Percentiles rank a stretch among this genome's conserved stretches.
Conservation (phyloP, 257 asterid species). For the Ilex aquifolium region DNA sequence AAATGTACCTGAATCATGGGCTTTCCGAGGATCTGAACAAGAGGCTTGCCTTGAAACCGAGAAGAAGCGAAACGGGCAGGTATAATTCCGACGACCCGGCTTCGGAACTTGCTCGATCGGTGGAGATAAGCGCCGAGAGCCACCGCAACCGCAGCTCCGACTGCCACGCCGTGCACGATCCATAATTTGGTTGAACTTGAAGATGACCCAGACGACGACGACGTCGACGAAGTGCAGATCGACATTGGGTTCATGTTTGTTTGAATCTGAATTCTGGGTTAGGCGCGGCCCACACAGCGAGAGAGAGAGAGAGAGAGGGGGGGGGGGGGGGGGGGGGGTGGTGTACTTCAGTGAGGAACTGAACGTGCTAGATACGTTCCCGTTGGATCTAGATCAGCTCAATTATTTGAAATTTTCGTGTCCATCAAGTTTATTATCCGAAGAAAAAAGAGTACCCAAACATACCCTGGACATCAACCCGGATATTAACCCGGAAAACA, state of each 20-base stretch:
- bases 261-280: too few relatives aligned
- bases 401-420: too few relatives aligned
- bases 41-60: conserved; percentile 88
- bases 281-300: too few relatives aligned
- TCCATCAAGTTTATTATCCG: too few relatives aligned
- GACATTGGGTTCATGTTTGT: conserved; percentile 24
- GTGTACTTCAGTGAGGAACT: too few relatives aligned
- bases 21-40: conserved; percentile 77
- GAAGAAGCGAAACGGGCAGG: conserved; percentile 96
- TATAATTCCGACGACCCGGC: conserved; percentile 79
- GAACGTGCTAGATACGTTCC: too few relatives aligned
- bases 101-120: conserved; percentile 55
- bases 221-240: conserved; percentile 27
- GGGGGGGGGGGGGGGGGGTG: too few relatives aligned
- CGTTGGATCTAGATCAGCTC: too few relatives aligned
- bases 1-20: conserved; percentile 85
- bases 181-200: conserved; percentile 43
- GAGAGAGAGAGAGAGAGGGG: too few relatives aligned
- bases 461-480: too few relatives aligned
- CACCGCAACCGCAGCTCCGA: conserved; percentile 47
- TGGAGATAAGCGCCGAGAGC: conserved; percentile 53
- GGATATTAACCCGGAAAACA: too few relatives aligned
- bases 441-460: too few relatives aligned
- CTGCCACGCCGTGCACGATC: conserved; percentile 49
- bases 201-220: conserved; percentile 28